These are phyloP conservation scores for Pythium pyrilobum DNA, from an alignment of 352 stramenopile genomes.

Conservation along the genomic window DNA sequence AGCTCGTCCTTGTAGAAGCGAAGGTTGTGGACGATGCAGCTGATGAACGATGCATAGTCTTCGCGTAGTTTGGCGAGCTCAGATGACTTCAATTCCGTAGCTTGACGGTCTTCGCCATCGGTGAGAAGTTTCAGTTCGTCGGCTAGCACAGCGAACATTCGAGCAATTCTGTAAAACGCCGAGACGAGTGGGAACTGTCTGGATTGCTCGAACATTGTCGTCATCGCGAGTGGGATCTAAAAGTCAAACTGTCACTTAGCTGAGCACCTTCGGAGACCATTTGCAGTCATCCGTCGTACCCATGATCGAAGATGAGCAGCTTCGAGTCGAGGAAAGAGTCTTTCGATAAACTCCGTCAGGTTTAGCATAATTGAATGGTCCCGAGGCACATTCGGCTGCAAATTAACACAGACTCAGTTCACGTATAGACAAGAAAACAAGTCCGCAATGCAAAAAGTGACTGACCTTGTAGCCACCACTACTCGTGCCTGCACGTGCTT, in stretches of 20 bases:
- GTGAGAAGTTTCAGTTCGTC: slow-evolving; percentile 5
- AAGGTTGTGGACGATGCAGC: slow-evolving; percentile 36
- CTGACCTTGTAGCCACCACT: slow-evolving; percentile 53
- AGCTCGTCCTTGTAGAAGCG: slow-evolving; percentile 78
- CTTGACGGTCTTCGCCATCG: not conserved
- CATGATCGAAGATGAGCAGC: not conserved
- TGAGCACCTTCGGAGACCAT: too few relatives aligned
- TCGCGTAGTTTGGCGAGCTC: slow-evolving; percentile 4
- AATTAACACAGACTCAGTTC: not conserved
- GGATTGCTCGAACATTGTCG: slow-evolving; percentile 17
- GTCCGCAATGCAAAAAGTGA: not conserved
- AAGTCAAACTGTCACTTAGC: too few relatives aligned
- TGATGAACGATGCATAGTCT: slow-evolving; percentile 46
- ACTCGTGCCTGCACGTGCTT: slow-evolving; percentile 27
- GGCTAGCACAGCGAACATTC: slow-evolving; percentile 6
- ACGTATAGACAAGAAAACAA: too few relatives aligned
- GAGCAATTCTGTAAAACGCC: slow-evolving; percentile 24
- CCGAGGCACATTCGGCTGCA: slow-evolving; percentile 49
- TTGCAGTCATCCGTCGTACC: too few relatives aligned
- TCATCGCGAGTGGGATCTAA: slow-evolving; percentile 18
- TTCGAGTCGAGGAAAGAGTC: slow-evolving; percentile 34
- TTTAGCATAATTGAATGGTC: slow-evolving; percentile 84
- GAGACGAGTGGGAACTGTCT: slow-evolving; percentile 23
- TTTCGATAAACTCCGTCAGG: slow-evolving; percentile 66
- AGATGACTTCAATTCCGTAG: not conserved